Percentiles rank a stretch among this genome's conserved stretches.
phyloP scores from a whole-genome alignment of 768 basidiomycete species.

The Termitomyces sp. region DNA sequence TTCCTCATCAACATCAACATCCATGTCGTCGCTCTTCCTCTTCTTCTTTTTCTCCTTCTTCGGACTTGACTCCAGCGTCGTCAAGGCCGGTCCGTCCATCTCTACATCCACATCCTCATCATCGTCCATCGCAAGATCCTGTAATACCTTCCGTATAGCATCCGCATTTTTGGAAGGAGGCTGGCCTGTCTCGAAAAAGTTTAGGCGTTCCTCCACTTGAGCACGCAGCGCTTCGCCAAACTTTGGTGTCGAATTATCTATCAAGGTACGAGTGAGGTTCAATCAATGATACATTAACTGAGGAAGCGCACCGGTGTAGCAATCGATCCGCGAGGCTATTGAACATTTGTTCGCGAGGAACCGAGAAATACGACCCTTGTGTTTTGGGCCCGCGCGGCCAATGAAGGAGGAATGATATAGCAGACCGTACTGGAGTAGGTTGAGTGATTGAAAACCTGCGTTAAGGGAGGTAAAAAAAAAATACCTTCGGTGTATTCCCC shows the following conservation, averaged over 20 bases:
- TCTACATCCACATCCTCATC: conserved; percentile 44
- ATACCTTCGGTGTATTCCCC: conserved; percentile 95
- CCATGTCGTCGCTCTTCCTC: conserved; percentile 65
- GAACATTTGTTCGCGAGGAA: conserved; percentile 99
- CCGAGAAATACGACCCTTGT: conserved; percentile 97
- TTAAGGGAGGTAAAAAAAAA: not conserved
- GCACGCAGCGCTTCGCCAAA: conserved; percentile 92
- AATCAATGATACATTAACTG: not conserved
- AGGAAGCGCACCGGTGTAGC: conserved; percentile 67
- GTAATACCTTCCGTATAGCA: conserved; percentile 85
- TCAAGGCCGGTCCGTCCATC: conserved; percentile 49
- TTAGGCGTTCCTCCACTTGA: conserved; percentile 94
- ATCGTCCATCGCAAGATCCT: conserved; percentile 67
- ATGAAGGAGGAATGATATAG: conserved; percentile 97
- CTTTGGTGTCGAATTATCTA: conserved; percentile 83
- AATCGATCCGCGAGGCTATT: conserved; percentile 95
- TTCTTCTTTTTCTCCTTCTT: conserved; percentile 70
- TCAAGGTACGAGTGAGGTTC: conserved; percentile 4
- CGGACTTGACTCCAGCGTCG: conserved; percentile 53
- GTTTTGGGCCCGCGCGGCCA: conserved; percentile 88
- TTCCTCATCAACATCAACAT: conserved; percentile 56
- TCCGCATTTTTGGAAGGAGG: conserved; percentile 90
- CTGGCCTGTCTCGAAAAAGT: conserved; percentile 90
- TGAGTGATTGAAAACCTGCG: not conserved
- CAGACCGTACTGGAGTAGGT: conserved; percentile 75